Conservation (phyloP, 2,329 filamentous ascomycete species). For the Neodidymelliopsis sp. region DNA sequence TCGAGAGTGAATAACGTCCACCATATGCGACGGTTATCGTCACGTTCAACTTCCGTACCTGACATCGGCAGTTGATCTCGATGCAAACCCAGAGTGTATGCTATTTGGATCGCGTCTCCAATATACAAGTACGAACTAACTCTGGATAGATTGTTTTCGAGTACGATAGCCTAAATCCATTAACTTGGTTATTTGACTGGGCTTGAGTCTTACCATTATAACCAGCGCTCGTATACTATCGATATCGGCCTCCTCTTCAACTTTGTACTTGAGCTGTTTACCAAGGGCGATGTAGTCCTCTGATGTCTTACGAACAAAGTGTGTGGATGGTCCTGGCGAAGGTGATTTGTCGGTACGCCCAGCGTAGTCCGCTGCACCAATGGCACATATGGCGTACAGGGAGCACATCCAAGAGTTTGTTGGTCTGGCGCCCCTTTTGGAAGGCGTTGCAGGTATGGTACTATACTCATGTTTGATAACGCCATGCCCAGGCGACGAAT, state of each 20-base stretch:
- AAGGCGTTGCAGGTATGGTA: conserved; percentile 10
- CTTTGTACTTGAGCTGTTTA: conserved; percentile 42
- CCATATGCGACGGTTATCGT: conserved; percentile 48
- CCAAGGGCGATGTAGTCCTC: conserved; percentile 45
- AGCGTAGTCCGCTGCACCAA: conserved; percentile 38
- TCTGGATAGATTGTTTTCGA: conserved; percentile 46
- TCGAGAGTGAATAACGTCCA: conserved; percentile 49
- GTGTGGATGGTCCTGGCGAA: conserved; percentile 26
- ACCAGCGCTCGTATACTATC: conserved; percentile 48
- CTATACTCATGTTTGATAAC: conserved; percentile 9
- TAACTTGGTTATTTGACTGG: background rate
- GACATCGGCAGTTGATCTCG: conserved; percentile 43
- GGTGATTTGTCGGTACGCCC: conserved; percentile 33
- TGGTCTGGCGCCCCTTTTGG: conserved; percentile 4
- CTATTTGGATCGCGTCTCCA: conserved; percentile 47
- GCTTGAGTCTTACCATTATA: conserved; percentile 38
- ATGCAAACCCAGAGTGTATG: conserved; percentile 47
- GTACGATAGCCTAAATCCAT: conserved; percentile 39
- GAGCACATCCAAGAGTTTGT: conserved; percentile 49
- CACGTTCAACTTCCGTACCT: conserved; percentile 37
- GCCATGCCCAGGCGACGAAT: background rate
- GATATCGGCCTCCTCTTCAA: conserved; percentile 48
- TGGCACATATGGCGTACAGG: conserved; percentile 46
- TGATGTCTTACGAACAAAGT: conserved; percentile 34
- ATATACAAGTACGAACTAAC: conserved; percentile 48